phyloP scores from a whole-genome alignment of 768 basidiomycete genomes.

The Rhodotorula toruloides region DNA sequence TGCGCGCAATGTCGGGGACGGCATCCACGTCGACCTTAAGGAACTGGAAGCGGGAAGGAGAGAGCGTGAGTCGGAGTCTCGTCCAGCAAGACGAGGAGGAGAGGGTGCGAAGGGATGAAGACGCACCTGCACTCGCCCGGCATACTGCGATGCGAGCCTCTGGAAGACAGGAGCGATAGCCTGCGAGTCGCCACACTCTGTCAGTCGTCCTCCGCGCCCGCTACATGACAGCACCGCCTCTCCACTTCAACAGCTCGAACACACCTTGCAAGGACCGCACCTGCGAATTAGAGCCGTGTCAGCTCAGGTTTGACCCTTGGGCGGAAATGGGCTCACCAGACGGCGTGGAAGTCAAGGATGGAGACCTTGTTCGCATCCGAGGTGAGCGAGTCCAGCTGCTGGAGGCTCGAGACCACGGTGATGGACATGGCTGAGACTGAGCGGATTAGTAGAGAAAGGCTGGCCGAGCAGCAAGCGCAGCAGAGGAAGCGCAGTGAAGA shows the following conservation, averaged over 20 bases:
- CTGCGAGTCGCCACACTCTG: neutral
- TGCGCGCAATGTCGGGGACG: slow-evolving; percentile 60
- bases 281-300: no score
- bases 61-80: neutral
- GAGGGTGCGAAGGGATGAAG: neutral
- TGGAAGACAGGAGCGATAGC: slow-evolving; percentile 35
- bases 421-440: slow-evolving; percentile 5
- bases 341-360: slow-evolving; percentile 35
- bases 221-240: neutral
- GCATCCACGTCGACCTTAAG: slow-evolving; percentile 65
- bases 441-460: no score
- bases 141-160: slow-evolving; percentile 58
- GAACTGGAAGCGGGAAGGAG: slow-evolving; percentile 49
- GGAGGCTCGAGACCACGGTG: slow-evolving; percentile 11
- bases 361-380: neutral
- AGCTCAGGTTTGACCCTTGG: neutral
- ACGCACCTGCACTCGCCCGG: slow-evolving; percentile 49
- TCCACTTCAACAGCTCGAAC: no score
- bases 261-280: slow-evolving; percentile 40
- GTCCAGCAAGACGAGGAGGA: neutral
- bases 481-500: neutral
- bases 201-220: neutral
- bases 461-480: no score
- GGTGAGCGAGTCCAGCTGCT: slow-evolving; percentile 19
- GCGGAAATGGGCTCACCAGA: neutral